phyloP scores from a whole-genome alignment of 257 asterid genomes.

The Capsicum baccatum region DNA sequence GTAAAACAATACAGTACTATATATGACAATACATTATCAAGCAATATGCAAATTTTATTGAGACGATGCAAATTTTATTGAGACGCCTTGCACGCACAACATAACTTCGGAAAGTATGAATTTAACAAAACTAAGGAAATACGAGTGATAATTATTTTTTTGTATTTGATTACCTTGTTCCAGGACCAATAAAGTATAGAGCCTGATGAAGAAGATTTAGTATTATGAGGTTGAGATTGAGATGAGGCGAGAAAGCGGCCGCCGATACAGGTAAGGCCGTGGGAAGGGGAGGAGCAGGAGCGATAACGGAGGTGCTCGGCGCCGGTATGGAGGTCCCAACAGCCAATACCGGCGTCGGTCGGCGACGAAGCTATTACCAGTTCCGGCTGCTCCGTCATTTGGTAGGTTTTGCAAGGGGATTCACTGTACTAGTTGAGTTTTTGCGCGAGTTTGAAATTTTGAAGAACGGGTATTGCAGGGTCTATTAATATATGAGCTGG shows the following conservation, averaged over 20 bases:
- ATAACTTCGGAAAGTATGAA: neutral
- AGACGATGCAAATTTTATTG: no score
- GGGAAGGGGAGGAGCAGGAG: conserved; percentile 75
- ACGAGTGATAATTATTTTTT: neutral
- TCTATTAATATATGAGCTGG: conserved; percentile 18
- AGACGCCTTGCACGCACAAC: no score
- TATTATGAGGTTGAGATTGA: conserved; percentile 80
- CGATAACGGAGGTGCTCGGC: conserved; percentile 68
- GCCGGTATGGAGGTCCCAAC: conserved; percentile 89
- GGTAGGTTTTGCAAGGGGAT: conserved; percentile 10
- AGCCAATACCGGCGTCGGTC: conserved; percentile 80
- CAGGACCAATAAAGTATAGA: conserved; percentile 86
- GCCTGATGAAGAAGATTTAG: conserved; percentile 67
- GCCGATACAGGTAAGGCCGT: conserved; percentile 70
- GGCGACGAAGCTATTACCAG: conserved; percentile 85
- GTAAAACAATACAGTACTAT: no score
- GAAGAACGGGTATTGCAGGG: neutral
- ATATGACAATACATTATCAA: no score
- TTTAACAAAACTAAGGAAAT: neutral
- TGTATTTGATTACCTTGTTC: conserved; percentile 61
- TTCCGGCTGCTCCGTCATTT: conserved; percentile 60
- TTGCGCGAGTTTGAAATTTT: conserved; percentile 27
- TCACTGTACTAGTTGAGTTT: neutral
- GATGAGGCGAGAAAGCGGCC: conserved; percentile 83
- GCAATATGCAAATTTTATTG: no score